Conservation (phyloP, 768 basidiomycete species). For the Gloeophyllum trabeum region DNA sequence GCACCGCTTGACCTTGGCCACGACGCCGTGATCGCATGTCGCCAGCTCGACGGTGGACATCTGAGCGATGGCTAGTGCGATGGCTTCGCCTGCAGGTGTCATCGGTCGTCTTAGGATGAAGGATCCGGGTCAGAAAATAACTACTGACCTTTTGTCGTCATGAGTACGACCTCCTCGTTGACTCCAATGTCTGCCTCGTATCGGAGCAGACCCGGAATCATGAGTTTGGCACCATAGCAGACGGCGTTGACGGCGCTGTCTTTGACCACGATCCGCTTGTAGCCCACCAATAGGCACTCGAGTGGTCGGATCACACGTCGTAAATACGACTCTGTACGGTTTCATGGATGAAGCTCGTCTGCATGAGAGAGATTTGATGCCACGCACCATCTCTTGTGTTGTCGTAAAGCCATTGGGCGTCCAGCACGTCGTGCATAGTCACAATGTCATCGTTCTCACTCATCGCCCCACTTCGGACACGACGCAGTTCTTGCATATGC, state of each 20-base stretch:
- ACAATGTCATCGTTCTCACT: conserved; percentile 98
- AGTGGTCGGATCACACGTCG: conserved; percentile 90
- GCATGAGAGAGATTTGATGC: conserved; percentile 4
- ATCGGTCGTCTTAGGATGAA: conserved; percentile 6
- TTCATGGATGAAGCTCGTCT: background rate
- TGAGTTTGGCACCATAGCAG: conserved; percentile 98
- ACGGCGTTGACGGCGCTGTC: conserved; percentile 99
- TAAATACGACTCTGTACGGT: conserved; percentile 82
- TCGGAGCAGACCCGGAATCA: conserved; percentile 96
- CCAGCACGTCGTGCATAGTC: conserved; percentile 99
- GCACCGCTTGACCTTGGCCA: conserved; percentile 97
- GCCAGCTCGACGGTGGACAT: conserved; percentile 99
- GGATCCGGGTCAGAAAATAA: background rate
- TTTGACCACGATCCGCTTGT: conserved; percentile 98
- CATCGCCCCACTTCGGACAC: conserved; percentile 93
- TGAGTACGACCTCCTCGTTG: conserved; percentile 92
- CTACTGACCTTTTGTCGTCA: conserved; percentile 90
- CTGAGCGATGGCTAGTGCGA: conserved; percentile 88
- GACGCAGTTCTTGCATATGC: conserved; percentile 98
- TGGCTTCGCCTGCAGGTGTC: conserved; percentile 61
- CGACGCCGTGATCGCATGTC: conserved; percentile 96
- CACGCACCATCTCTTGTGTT: conserved; percentile 92
- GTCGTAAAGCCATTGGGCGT: conserved; percentile 98
- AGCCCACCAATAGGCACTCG: conserved; percentile 88
- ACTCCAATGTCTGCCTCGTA: conserved; percentile 93